Evolutionary conservation across 2,329 filamentous ascomycete species (phyloP).

Genomic region (Xylariaceae sp.): DNA sequence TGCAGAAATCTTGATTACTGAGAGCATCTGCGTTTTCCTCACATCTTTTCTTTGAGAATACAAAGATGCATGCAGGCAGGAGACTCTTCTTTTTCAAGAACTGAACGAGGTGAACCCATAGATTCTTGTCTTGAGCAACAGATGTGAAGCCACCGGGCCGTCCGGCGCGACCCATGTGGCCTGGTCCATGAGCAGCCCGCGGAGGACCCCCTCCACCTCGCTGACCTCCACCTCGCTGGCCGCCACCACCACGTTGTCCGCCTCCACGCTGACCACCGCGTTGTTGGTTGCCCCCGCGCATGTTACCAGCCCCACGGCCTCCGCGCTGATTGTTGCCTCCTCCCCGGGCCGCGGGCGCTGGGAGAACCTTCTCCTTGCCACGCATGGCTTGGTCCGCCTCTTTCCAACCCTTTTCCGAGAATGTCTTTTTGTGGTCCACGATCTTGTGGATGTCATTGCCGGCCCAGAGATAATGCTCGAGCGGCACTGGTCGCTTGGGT

Average conservation of each 20-base stretch:
- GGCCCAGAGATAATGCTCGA: conserved; percentile 96
- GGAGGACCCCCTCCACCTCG: conserved; percentile 56
- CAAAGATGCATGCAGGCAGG: conserved; percentile 91
- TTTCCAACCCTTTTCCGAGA: conserved; percentile 91
- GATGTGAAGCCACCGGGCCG: conserved; percentile 81
- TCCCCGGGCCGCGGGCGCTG: conserved; percentile 42
- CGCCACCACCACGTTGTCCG: conserved; percentile 44
- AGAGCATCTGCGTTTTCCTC: conserved; percentile 96
- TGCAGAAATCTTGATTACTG: conserved; percentile 93
- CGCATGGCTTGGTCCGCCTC: conserved; percentile 79
- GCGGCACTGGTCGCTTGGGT: conserved; percentile 85
- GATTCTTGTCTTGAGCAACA: conserved; percentile 87
- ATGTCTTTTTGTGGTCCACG: conserved; percentile 86
- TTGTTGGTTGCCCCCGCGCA: conserved; percentile 45
- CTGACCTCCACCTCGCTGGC: conserved; percentile 48
- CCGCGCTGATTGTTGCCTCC: conserved; percentile 46
- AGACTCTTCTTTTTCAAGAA: conserved; percentile 82
- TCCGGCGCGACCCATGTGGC: conserved; percentile 87
- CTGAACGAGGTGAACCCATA: conserved; percentile 95
- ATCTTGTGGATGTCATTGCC: conserved; percentile 91
- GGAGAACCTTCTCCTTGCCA: conserved; percentile 67
- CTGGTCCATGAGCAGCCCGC: conserved; percentile 59
- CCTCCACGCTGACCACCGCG: conserved; percentile 47
- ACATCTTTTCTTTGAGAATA: conserved; percentile 96
- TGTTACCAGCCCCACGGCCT: conserved; percentile 48